Evolutionary conservation across 768 basidiomycete genomes (phyloP).

Genomic region (Dentipellis fragilis): DNA sequence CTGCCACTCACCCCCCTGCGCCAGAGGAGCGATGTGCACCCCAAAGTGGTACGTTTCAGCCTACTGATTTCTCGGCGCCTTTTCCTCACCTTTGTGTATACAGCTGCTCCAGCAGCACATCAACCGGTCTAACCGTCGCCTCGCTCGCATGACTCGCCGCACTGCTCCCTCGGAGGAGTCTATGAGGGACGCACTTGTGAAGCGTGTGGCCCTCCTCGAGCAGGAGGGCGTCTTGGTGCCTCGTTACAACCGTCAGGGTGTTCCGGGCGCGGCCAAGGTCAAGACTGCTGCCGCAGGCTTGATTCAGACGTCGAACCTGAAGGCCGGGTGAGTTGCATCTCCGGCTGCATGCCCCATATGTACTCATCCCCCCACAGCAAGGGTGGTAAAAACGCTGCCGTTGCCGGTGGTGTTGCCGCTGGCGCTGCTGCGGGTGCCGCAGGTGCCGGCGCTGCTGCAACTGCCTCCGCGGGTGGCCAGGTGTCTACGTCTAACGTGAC

Average conservation of each 20-base stretch:
- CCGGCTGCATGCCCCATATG: no score
- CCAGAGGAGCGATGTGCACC: constrained; percentile 25
- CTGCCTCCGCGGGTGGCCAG: not conserved
- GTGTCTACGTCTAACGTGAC: constrained; percentile 23
- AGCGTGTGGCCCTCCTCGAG: constrained; percentile 22
- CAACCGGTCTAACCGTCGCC: constrained; percentile 53
- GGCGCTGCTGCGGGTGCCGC: not conserved
- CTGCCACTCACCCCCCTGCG: constrained; percentile 31
- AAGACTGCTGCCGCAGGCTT: no score
- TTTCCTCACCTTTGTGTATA: not conserved
- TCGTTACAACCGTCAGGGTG: constrained; percentile 10
- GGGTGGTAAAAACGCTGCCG: not conserved
- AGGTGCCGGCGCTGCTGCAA: not conserved
- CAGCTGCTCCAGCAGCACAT: constrained; percentile 64
- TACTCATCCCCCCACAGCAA: no score
- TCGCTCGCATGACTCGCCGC: constrained; percentile 60
- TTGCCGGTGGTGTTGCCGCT: not conserved
- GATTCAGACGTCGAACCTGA: no score
- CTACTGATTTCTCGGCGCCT: no score
- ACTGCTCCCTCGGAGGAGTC: constrained; percentile 36
- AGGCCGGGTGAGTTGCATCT: no score
- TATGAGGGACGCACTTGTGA: constrained; percentile 34
- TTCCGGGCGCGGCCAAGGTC: not conserved
- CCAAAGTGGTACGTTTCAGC: constrained; percentile 29
- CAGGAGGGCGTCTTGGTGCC: constrained; percentile 1